These are phyloP conservation scores for Daucus carota DNA, from an alignment of 129 eudicot species.

Conservation along the genomic window DH1_v3.0 NC_030385.2:38155501-38156000, in stretches of 20 bases:
- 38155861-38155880: not conserved
- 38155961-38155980: too few relatives aligned
- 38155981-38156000: too few relatives aligned
- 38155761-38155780: conserved; percentile 25
- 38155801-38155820: not conserved
- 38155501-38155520: too few relatives aligned
- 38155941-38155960: too few relatives aligned
- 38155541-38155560: too few relatives aligned
- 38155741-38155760: conserved; percentile 31
- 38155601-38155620: too few relatives aligned
- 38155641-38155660: conserved; percentile 11
- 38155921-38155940: too few relatives aligned
- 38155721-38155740: conserved; percentile 68
- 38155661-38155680: conserved; percentile 12
- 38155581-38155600: too few relatives aligned
- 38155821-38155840: not conserved
- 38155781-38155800: conserved; percentile 28
- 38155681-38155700: conserved; percentile 17
- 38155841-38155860: not conserved
- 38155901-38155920: not conserved
- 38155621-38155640: conserved; percentile 21
- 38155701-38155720: conserved; percentile 57
- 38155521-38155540: too few relatives aligned
- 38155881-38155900: not conserved
- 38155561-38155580: too few relatives aligned